Evolutionary conservation across 1,284 basidiomycete genomes (phyloP).

Genomic region (Garcileccinum viscosum): DNA sequence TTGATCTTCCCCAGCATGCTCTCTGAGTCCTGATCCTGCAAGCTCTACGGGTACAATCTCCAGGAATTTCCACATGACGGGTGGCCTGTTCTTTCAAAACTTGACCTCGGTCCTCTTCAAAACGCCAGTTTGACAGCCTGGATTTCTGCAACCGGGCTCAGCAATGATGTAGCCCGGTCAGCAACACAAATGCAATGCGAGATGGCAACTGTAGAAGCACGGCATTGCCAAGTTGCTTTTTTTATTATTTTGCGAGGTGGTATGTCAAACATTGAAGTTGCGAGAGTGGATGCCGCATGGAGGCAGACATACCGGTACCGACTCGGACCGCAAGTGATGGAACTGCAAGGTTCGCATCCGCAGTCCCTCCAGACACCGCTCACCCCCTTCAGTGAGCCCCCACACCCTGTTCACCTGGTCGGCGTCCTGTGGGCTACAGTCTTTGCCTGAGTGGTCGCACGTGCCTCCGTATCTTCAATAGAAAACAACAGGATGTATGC

Average conservation of each 20-base stretch:
- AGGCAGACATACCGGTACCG: slow-evolving; percentile 35
- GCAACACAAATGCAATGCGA: slow-evolving; percentile 44
- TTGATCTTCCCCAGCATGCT: background rate
- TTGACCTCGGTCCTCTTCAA: slow-evolving; percentile 28
- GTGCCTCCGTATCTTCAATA: slow-evolving; percentile 35
- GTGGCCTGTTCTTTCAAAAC: slow-evolving; percentile 21
- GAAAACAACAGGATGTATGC: background rate
- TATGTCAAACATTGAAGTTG: background rate
- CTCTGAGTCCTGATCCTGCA: background rate
- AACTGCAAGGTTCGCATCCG: slow-evolving; percentile 37
- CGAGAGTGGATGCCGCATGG: background rate
- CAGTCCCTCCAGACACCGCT: slow-evolving; percentile 43
- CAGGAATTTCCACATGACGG: background rate
- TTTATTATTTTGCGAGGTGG: slow-evolving; percentile 3
- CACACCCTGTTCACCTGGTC: slow-evolving; percentile 47
- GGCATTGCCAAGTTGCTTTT: slow-evolving; percentile 42
- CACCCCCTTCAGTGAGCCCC: slow-evolving; percentile 53
- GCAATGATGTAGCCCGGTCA: background rate
- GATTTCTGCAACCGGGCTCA: slow-evolving; percentile 30
- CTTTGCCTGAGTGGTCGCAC: slow-evolving; percentile 40
- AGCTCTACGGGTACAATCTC: background rate
- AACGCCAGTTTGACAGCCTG: slow-evolving; percentile 40
- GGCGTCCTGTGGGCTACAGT: slow-evolving; percentile 46
- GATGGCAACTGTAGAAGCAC: slow-evolving; percentile 43
- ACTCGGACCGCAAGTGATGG: too few species aligned